Conservation (phyloP, 805 yeast genomes). For the Hanseniaspora guilliermondii region DNA sequence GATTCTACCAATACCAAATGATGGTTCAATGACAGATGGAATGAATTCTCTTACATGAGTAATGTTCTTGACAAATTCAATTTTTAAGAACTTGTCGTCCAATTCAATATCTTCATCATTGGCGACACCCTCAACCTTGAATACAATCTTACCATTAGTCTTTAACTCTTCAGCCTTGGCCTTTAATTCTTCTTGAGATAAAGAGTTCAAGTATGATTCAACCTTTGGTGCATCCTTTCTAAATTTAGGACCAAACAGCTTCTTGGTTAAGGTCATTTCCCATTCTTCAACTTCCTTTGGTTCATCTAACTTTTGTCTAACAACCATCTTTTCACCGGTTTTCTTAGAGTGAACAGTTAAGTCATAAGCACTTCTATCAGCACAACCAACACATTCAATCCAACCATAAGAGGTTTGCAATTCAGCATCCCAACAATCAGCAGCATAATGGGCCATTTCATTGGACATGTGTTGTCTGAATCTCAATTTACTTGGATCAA, state of each 20-base stretch:
- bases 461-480: conserved; percentile 98
- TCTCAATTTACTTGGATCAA: conserved; percentile 68
- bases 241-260: conserved; percentile 94
- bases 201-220: conserved; percentile 59
- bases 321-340: conserved; percentile 90
- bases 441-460: conserved; percentile 99
- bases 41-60: conserved; percentile 91
- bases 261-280: conserved; percentile 82
- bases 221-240: conserved; percentile 93
- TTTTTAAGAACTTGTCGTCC: conserved; percentile 56
- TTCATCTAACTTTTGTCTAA: conserved; percentile 75
- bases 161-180: conserved; percentile 57
- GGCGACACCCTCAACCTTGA: conserved; percentile 49
- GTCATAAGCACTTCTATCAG: conserved; percentile 97
- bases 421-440: conserved; percentile 99
- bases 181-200: conserved; percentile 79
- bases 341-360: conserved; percentile 87
- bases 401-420: conserved; percentile 92
- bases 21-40: conserved; percentile 97
- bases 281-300: conserved; percentile 72
- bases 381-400: conserved; percentile 99
- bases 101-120: conserved; percentile 50
- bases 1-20: conserved; percentile 97
- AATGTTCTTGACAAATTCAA: conserved; percentile 64
- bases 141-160: conserved; percentile 48